These are phyloP conservation scores for Leersia perrieri DNA, from an alignment of 176 grass and related monocot genomes.

Conservation along the genomic window DNA sequence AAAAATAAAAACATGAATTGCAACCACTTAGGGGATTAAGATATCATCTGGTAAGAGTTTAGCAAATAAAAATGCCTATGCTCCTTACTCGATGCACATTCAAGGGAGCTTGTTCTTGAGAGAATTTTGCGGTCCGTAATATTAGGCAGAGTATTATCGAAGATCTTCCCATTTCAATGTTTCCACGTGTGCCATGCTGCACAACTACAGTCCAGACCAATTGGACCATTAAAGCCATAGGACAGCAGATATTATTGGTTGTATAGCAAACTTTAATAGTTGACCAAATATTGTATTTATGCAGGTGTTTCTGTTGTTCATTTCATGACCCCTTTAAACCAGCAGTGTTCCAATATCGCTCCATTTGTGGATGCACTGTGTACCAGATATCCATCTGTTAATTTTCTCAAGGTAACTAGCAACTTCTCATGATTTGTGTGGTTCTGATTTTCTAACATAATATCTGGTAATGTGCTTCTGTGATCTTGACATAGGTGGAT, in stretches of 20 bases:
- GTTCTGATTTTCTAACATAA: not conserved
- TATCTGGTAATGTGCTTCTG: not conserved
- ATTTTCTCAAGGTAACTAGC: slow-evolving; percentile 84
- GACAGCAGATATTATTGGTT: not conserved
- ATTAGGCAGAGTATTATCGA: not conserved
- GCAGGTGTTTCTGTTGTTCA: slow-evolving; percentile 81
- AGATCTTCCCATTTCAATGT: not conserved
- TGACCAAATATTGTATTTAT: not conserved
- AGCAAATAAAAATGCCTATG: not conserved
- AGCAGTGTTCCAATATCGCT: slow-evolving; percentile 68
- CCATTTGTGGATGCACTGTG: slow-evolving; percentile 73
- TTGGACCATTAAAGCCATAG: not conserved
- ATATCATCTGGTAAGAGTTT: not conserved
- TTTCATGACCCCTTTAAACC: slow-evolving; percentile 81
- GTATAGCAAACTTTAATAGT: not conserved
- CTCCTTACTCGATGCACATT: not conserved
- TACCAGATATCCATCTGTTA: slow-evolving; percentile 81
- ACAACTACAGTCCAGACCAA: not conserved
- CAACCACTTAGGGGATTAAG: not conserved
- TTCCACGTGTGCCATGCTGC: not conserved
- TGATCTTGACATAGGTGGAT: slow-evolving; percentile 39
- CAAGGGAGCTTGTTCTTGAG: not conserved
- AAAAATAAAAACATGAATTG: not conserved
- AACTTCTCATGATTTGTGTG: not conserved
- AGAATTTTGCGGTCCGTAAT: not conserved